Evolutionary conservation across 306 rosid genomes (phyloP), one percentile per base, ranked within the genome.

Genomic region (Vigna trinervia): DNA sequence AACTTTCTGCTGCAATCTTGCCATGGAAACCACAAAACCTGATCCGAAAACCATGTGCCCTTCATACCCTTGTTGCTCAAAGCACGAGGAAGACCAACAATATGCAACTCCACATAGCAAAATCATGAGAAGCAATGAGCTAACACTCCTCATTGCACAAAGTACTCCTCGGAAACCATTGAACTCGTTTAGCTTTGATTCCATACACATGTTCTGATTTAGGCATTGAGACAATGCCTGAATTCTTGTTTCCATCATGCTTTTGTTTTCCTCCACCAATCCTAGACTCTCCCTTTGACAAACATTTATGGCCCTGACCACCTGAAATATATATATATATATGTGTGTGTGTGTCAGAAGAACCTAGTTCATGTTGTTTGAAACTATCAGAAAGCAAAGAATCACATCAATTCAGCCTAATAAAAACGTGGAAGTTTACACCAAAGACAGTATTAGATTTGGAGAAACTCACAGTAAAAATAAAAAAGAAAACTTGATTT

Each of bases 161-260:
- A 90, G 88, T 50, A 84, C 91, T 5, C 96, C 96, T 36, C 93
- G 36, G 56, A 90, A 90, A 13, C 96, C 96, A 34, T 83, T 87
- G 81, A 86, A 90, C 12, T 87, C 91, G 23, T 87, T 90, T 53
- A 82, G 51, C 79, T 85, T 90, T 3, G 93, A 90, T 64, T 77
- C 85, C 57, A 66, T 68, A 0, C 81, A 74, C 17, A 80, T 51
- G 71, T 43, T 80, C 58, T 71, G 78, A 5, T 82, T 82, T 12
- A 80, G 75, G 62, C 85, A 75, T n/a, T 67, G 69, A 8, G 83
- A 83, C 64, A 90, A 64, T 65, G 88, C 82, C 12, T 85, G 78
- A 46, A 88, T 88, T 79, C 91, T 88, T 61, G 91, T 86, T 69
- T 84, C 88, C 84, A 84, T 80, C 78, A 88, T 48, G 71, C 65